These are phyloP conservation scores for Singerocomus inundabilis DNA, from an alignment of 1,284 basidiomycete species.

Conservation along the genomic window DNA sequence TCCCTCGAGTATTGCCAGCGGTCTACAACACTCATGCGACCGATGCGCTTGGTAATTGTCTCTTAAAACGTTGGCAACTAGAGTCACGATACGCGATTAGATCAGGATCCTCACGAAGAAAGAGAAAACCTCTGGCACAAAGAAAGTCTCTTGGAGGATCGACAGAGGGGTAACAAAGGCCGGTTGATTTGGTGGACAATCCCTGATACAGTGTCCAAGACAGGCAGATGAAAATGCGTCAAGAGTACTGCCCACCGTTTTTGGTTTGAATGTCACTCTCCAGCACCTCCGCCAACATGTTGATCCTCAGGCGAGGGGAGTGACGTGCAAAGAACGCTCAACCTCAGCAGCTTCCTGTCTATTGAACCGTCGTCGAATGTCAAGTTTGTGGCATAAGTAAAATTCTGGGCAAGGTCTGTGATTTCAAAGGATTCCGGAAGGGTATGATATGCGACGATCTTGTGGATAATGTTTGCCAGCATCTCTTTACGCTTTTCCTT, in stretches of 20 bases:
- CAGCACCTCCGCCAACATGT: slow-evolving; percentile 54
- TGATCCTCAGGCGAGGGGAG: slow-evolving; percentile 44
- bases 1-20: slow-evolving; percentile 41
- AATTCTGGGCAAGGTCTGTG: slow-evolving; percentile 51
- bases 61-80: slow-evolving; percentile 19
- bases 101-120: slow-evolving; percentile 42
- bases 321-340: slow-evolving; percentile 48
- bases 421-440: slow-evolving; percentile 46
- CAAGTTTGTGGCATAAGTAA: slow-evolving; percentile 58
- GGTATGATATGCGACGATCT: slow-evolving; percentile 63
- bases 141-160: slow-evolving; percentile 58
- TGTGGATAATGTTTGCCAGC: slow-evolving; percentile 53
- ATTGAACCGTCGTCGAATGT: slow-evolving; percentile 49
- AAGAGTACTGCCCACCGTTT: slow-evolving; percentile 47
- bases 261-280: slow-evolving; percentile 47
- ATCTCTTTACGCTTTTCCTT: slow-evolving; percentile 53
- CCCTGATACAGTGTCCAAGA: slow-evolving; percentile 31
- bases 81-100: neutral
- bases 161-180: slow-evolving; percentile 65
- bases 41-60: slow-evolving; percentile 58
- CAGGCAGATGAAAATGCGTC: neutral
- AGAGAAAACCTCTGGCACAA: slow-evolving; percentile 53
- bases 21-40: slow-evolving; percentile 47
- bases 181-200: slow-evolving; percentile 60
- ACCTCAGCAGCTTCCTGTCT: slow-evolving; percentile 53